phyloP scores from a whole-genome alignment of 768 basidiomycete species.

The Trametes punicea region DNA sequence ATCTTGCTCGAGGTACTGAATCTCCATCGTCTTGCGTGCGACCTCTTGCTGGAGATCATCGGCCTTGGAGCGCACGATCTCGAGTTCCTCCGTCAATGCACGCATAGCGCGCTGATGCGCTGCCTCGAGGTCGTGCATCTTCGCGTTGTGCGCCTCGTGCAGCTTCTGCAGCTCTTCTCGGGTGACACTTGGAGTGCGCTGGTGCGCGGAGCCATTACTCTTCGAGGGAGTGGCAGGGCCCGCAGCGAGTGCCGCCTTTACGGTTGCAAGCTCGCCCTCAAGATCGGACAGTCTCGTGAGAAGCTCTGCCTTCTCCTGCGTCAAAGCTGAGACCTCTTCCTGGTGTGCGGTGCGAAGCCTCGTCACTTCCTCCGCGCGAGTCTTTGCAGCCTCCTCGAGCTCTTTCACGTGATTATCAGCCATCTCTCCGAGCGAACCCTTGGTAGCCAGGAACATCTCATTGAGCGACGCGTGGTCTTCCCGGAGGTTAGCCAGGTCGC shows the following conservation, averaged over 20 bases:
- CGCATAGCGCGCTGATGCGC: slow-evolving; percentile 59
- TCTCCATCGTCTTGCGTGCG: slow-evolving; percentile 74
- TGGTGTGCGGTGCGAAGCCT: slow-evolving; percentile 58
- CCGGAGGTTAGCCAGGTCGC: slow-evolving; percentile 59
- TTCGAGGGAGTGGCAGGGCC: slow-evolving; percentile 48
- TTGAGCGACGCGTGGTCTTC: slow-evolving; percentile 66
- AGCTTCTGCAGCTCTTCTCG: slow-evolving; percentile 74
- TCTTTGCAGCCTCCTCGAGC: slow-evolving; percentile 70
- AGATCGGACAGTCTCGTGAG: slow-evolving; percentile 64
- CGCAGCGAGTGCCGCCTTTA: slow-evolving; percentile 52
- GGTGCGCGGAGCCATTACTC: slow-evolving; percentile 47
- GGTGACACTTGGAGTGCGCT: slow-evolving; percentile 50
- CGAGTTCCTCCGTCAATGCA: slow-evolving; percentile 53
- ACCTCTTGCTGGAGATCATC: slow-evolving; percentile 59
- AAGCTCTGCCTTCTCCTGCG: slow-evolving; percentile 60
- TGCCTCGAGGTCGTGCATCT: slow-evolving; percentile 69
- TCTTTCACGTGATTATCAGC: slow-evolving; percentile 66
- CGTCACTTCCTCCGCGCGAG: slow-evolving; percentile 67
- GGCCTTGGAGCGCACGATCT: slow-evolving; percentile 45
- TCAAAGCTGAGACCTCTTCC: slow-evolving; percentile 54
- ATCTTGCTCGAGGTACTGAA: slow-evolving; percentile 74
- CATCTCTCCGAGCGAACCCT: slow-evolving; percentile 67
- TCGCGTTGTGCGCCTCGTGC: slow-evolving; percentile 84
- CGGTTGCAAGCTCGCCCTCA: slow-evolving; percentile 71
- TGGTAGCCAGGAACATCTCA: slow-evolving; percentile 65